Evolutionary conservation across 345 rosid species (phyloP), one percentile per base, ranked within the genome.

Genomic region (Cardamine chenopodiifolia): DNA sequence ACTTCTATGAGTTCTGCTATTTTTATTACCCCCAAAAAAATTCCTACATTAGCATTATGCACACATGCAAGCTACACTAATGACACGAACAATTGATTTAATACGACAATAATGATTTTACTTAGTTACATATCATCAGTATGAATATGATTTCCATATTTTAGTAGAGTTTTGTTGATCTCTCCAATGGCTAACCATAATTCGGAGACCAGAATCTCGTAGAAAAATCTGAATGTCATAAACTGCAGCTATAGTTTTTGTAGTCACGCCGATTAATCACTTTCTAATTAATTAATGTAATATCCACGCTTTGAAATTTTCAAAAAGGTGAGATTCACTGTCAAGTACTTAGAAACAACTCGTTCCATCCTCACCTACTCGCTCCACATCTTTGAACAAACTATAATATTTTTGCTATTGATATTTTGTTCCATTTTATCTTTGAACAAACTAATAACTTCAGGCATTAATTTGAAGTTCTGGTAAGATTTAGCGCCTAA

Each of bases 221-320:
- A 39, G 44, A 23, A 3, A 53, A 52, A 53, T 67, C 61, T 52
- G 49, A 67, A 67, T 65, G 70, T 65, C 44, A 52, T 19, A 34
- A 31, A 65, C 57, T 48, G 13, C 57, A 48, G 31, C 58, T 52
- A 50, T 50, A 49, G 31, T 23, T 39, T 39, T 52, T 63, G 17
- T 63, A 26, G 54, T 63, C 68, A 45, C 31, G 47, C 66, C 34
- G 66, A 70, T 70, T 44, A 31, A 25, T 40, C 64, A 40, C 62
- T 54, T 55, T 68, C 63, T 68, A 68, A 17, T 68, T 68, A 55
- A 25, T 31, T 58, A 44, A 19, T 20, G 34, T 70, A 42, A 70
- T 44, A 58, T 58, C 60, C 47, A 57, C 53, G 73, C 44, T 44
- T 28, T 26, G 22, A 15, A 70, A 12, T 26, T 57, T 44, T 42